Evolutionary conservation across 495 filamentous ascomycete species (phyloP).

Genomic region (Oleoguttula mirabilis): DNA sequence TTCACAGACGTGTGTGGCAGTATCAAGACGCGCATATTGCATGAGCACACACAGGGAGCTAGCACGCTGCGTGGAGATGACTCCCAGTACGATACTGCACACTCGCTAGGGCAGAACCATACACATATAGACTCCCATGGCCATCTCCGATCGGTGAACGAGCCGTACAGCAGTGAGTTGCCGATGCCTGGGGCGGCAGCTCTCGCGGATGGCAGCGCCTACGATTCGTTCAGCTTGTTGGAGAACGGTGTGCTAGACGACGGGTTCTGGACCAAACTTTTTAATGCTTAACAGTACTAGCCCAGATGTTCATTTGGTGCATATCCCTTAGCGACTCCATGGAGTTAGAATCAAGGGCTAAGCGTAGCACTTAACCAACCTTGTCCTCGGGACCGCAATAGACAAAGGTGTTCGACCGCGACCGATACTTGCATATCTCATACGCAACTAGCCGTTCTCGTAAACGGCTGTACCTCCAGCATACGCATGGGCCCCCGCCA

Average conservation of each 20-base stretch:
- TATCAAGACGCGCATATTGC: slow-evolving; percentile 5
- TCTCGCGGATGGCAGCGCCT: neutral
- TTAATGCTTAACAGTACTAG: no score
- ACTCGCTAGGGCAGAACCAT: neutral
- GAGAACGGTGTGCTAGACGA: slow-evolving; percentile 8
- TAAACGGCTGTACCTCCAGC: no score
- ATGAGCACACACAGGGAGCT: neutral
- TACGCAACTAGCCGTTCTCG: no score
- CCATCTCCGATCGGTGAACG: slow-evolving; percentile 2
- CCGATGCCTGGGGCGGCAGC: neutral
- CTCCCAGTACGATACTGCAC: neutral
- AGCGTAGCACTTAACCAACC: no score
- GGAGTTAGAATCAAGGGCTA: no score
- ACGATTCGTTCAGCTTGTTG: neutral
- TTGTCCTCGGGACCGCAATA: no score
- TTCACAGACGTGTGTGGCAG: slow-evolving; percentile 2
- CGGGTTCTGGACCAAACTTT: slow-evolving; percentile 1
- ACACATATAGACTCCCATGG: neutral
- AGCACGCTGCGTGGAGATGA: neutral
- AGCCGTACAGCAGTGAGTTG: neutral
- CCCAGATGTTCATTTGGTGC: no score
- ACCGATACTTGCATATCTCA: no score
- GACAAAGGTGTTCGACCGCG: no score
- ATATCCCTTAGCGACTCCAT: no score
- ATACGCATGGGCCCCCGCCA: no score